A percentile compares a stretch with the other conserved stretches of the same genome.
phyloP scores from a whole-genome alignment of 352 stramenopile genomes.

The Globisporangium barbulae region DNA sequence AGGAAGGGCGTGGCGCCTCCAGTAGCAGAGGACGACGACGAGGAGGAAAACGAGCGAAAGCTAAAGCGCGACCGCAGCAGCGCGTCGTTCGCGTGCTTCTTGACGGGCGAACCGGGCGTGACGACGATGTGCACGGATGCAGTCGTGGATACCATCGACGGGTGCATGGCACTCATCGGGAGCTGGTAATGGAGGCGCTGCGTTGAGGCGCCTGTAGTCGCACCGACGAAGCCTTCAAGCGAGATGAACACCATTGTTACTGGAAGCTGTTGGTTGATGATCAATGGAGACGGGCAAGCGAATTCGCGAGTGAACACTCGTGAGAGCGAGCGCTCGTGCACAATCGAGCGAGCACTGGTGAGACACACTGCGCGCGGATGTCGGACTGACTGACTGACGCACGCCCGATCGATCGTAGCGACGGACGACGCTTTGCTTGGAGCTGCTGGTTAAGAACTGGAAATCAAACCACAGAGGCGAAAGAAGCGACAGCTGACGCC shows the following conservation, averaged over 20 bases:
- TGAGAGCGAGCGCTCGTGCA: not conserved
- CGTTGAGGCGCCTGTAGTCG: conserved; percentile 6
- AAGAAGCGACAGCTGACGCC: not conserved
- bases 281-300: too few species aligned
- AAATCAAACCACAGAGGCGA: not conserved
- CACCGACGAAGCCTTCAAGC: conserved; percentile 53
- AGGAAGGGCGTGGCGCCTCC: conserved; percentile 37
- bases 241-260: conserved; percentile 76
- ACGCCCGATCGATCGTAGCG: not conserved
- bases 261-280: not conserved
- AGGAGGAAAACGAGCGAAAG: not conserved
- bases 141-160: conserved; percentile 11
- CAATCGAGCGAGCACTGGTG: not conserved
- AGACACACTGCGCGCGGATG: conserved; percentile 5
- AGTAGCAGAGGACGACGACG: conserved; percentile 6
- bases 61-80: conserved; percentile 12
- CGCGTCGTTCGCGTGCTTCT: conserved; percentile 23
- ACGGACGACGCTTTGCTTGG: too few species aligned
- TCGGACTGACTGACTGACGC: not conserved
- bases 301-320: not conserved
- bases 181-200: conserved; percentile 10
- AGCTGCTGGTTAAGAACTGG: not conserved
- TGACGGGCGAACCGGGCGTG: conserved; percentile 58
- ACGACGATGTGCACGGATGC: conserved; percentile 51
- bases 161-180: conserved; percentile 14